Evolutionary conservation across 2,329 filamentous ascomycete genomes (phyloP).

Genomic region (Pezicula neosporulosa): DNA sequence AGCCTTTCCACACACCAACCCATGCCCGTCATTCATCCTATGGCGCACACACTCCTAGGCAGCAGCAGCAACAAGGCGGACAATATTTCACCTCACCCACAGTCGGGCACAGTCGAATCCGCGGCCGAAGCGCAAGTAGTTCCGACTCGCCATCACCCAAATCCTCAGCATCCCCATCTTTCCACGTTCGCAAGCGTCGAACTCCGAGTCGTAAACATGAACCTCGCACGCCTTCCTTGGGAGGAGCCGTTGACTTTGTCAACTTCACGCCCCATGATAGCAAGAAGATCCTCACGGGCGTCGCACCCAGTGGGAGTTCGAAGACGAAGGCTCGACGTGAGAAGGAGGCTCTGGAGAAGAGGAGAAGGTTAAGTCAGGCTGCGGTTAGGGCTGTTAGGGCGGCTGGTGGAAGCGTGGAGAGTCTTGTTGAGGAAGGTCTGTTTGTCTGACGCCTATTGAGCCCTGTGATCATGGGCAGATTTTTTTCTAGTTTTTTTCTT

Average conservation of each 20-base stretch:
- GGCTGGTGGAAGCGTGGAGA: constrained; percentile 64
- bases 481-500: too few relatives aligned
- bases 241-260: constrained; percentile 62
- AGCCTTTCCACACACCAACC: constrained; percentile 2
- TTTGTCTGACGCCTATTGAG: constrained; percentile 29
- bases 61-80: constrained; percentile 1
- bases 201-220: constrained; percentile 11
- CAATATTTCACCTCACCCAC: neutral
- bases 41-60: neutral
- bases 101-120: neutral
- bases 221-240: constrained; percentile 33
- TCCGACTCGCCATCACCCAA: constrained; percentile 13
- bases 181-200: constrained; percentile 23
- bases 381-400: constrained; percentile 66
- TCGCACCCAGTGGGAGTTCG: constrained; percentile 84
- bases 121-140: constrained; percentile 6
- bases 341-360: constrained; percentile 78
- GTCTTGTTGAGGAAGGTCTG: constrained; percentile 48
- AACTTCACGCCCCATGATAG: constrained; percentile 87
- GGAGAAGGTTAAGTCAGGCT: constrained; percentile 64
- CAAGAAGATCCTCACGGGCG: constrained; percentile 76
- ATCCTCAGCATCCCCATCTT: constrained; percentile 2
- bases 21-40: neutral
- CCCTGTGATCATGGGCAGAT: too few relatives aligned
- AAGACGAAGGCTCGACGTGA: constrained; percentile 95